These are phyloP conservation scores for Eruca vesicaria DNA, from an alignment of 441 rosid species.

Conservation along the genomic window DNA sequence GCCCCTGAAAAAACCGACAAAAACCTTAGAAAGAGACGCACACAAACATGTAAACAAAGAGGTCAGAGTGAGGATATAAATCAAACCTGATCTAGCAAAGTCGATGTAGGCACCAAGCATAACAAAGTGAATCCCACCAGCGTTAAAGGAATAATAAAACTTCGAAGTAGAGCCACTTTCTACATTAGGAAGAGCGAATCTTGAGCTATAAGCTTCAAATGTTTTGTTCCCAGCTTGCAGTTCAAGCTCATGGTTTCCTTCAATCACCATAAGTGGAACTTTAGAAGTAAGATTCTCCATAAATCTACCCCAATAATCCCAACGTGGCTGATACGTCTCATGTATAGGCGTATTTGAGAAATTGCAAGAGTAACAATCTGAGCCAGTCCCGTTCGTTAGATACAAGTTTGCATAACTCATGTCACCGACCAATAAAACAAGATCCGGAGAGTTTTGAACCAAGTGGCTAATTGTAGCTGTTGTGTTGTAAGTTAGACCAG, in stretches of 20 bases:
- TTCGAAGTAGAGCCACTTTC: slow-evolving; percentile 72
- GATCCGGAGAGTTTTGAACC: slow-evolving; percentile 56
- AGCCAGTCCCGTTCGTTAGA: slow-evolving; percentile 49
- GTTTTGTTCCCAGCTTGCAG: slow-evolving; percentile 57
- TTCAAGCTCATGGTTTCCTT: slow-evolving; percentile 77
- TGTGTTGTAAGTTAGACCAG: slow-evolving; percentile 69
- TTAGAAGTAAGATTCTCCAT: slow-evolving; percentile 61
- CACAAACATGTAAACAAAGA: not conserved
- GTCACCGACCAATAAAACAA: slow-evolving; percentile 56
- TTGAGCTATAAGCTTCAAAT: slow-evolving; percentile 74
- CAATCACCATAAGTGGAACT: slow-evolving; percentile 66
- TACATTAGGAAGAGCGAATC: slow-evolving; percentile 78
- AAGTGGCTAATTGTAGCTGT: slow-evolving; percentile 55
- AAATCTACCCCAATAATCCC: slow-evolving; percentile 78
- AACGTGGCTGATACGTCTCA: slow-evolving; percentile 69
- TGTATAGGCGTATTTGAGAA: slow-evolving; percentile 43
- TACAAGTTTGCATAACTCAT: slow-evolving; percentile 56
- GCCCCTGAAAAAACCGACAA: slow-evolving; percentile 30
- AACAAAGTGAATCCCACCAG: slow-evolving; percentile 90
- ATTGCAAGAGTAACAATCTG: slow-evolving; percentile 50
- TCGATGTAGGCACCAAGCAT: slow-evolving; percentile 77
- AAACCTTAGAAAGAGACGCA: not conserved
- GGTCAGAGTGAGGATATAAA: not conserved
- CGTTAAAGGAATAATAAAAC: slow-evolving; percentile 81
- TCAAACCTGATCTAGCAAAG: slow-evolving; percentile 57